Percentiles rank a stretch among this genome's conserved stretches.
phyloP scores from a whole-genome alignment of 2,329 filamentous ascomycete genomes.

The Xylaria sp. region DNA sequence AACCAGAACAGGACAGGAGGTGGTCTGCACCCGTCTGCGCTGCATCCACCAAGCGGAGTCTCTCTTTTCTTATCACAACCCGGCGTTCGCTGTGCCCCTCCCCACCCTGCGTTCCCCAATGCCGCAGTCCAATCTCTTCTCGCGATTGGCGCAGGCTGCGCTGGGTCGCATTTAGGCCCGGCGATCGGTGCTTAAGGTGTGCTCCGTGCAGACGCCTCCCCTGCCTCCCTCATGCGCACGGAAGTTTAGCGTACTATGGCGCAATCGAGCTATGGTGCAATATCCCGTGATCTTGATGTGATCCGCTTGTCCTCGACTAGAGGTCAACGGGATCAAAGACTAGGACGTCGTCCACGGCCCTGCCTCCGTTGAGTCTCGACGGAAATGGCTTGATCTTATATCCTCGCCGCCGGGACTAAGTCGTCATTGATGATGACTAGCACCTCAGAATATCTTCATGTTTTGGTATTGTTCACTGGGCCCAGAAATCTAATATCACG shows the following conservation, averaged over 20 bases:
- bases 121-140: no score
- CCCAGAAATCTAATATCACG: constrained; percentile 46
- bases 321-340: constrained; percentile 26
- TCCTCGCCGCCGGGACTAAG: constrained; percentile 30
- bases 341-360: constrained; percentile 28
- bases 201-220: constrained; percentile 22
- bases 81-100: constrained; percentile 5
- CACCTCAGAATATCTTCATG: constrained; percentile 32
- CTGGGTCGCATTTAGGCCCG: constrained; percentile 25
- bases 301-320: constrained; percentile 23
- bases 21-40: no score
- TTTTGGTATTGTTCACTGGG: constrained; percentile 32
- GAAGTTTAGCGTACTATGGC: constrained; percentile 37
- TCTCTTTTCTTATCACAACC: constrained; percentile 25
- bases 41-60: constrained; percentile 25
- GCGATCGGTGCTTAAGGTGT: constrained; percentile 26
- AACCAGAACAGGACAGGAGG: not conserved
- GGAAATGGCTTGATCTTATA: constrained; percentile 28
- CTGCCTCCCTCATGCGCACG: constrained; percentile 27
- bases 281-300: constrained; percentile 58
- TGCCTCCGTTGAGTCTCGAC: constrained; percentile 20
- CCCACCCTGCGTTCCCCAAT: not conserved
- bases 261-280: constrained; percentile 58
- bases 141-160: constrained; percentile 27
- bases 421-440: constrained; percentile 34